Percentiles rank a stretch among this genome's conserved stretches.
phyloP scores from a whole-genome alignment of 306 rosid genomes.

The Trichosanthes cucumerina region DNA sequence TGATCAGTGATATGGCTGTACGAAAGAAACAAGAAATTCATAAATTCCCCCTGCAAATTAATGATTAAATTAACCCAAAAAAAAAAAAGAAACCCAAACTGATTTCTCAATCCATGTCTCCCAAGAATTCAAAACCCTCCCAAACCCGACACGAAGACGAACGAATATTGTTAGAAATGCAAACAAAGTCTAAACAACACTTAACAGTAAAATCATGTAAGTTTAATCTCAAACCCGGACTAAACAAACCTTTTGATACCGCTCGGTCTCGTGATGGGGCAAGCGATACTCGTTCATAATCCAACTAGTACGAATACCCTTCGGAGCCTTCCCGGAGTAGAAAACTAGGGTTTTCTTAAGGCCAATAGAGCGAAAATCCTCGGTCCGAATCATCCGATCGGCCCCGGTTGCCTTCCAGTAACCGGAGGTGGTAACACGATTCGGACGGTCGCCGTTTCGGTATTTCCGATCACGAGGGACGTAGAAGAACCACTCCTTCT shows the following conservation, averaged over 20 bases:
- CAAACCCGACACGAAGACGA: no score
- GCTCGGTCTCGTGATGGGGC: slow-evolving; percentile 90
- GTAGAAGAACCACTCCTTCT: slow-evolving; percentile 97
- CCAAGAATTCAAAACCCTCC: background rate
- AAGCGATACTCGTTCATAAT: slow-evolving; percentile 98
- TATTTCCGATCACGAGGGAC: slow-evolving; percentile 91
- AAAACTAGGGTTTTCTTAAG: slow-evolving; percentile 99
- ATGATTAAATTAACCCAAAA: background rate
- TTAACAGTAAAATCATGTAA: background rate
- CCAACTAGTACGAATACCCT: slow-evolving; percentile 94
- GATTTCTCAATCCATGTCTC: background rate
- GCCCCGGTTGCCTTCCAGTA: slow-evolving; percentile 99
- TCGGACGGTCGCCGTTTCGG: slow-evolving; percentile 86
- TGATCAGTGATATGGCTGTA: background rate
- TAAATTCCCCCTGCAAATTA: background rate
- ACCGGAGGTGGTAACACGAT: slow-evolving; percentile 87
- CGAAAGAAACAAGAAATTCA: background rate
- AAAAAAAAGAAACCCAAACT: no score
- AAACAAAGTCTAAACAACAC: no score
- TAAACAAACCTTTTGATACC: slow-evolving; percentile 68
- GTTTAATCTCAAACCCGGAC: background rate
- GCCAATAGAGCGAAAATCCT: slow-evolving; percentile 70
- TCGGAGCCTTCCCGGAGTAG: slow-evolving; percentile 94
- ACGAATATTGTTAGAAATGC: no score
- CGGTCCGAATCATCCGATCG: slow-evolving; percentile 77